Conservation (phyloP, 768 basidiomycete genomes). For the Rhodotorula diobovata region DNA sequence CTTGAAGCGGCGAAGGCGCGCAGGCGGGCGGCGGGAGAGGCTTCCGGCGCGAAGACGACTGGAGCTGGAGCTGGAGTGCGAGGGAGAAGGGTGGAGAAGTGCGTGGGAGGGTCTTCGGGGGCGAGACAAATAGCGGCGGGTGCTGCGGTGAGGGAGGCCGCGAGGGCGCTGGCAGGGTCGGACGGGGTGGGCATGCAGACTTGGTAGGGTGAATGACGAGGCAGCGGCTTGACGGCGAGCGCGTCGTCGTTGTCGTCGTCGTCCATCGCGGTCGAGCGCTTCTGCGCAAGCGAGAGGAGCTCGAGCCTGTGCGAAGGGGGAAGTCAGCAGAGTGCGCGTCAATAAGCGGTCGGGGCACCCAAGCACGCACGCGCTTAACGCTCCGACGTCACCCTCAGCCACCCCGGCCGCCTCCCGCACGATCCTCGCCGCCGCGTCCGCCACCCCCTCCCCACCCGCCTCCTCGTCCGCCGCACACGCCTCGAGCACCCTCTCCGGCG, state of each 20-base stretch:
- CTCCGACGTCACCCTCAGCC: constrained; percentile 5
- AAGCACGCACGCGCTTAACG: constrained; percentile 9
- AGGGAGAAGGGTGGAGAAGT: constrained; percentile 10
- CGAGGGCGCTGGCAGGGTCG: neutral
- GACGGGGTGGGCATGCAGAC: neutral
- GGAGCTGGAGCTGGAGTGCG: neutral
- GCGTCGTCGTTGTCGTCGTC: neutral
- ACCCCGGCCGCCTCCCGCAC: neutral
- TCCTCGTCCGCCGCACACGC: neutral
- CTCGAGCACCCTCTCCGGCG: neutral
- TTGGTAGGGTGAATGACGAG: neutral
- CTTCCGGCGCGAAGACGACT: neutral
- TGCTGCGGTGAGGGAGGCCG: neutral
- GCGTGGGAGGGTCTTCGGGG: neutral
- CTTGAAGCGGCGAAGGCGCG: constrained; percentile 1
- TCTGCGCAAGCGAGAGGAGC: neutral
- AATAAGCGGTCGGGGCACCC: neutral
- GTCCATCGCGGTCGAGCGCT: neutral
- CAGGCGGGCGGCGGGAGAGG: neutral
- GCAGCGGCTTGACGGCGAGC: neutral
- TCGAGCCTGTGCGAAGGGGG: neutral
- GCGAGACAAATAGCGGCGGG: neutral
- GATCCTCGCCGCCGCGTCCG: neutral
- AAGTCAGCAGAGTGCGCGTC: neutral
- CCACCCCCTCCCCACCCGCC: neutral